Evolutionary conservation across 768 basidiomycete species (phyloP).

Genomic region (Russula virescens): DNA sequence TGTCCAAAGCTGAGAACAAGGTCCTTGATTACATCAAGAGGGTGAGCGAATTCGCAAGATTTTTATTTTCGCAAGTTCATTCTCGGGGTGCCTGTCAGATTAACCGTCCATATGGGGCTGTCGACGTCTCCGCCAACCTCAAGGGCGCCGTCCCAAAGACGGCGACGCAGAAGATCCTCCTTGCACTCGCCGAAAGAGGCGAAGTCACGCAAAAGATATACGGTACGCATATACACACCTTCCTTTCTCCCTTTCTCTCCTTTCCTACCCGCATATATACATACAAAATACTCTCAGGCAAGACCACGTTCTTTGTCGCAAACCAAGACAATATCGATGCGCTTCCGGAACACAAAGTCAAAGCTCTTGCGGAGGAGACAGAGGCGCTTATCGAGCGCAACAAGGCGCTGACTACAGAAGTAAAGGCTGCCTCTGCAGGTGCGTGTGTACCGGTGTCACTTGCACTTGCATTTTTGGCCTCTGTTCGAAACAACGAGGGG

Average conservation of each 20-base stretch:
- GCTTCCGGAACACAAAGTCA: slow-evolving; percentile 55
- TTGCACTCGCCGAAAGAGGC: slow-evolving; percentile 79
- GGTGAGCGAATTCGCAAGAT: slow-evolving; percentile 3
- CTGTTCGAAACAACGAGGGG: too few species aligned
- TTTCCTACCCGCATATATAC: not conserved
- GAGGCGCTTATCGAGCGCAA: slow-evolving; percentile 55
- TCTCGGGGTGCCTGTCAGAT: slow-evolving; percentile 43
- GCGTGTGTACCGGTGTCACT: slow-evolving; percentile 10
- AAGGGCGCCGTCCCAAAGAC: slow-evolving; percentile 86
- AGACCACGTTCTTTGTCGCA: slow-evolving; percentile 81
- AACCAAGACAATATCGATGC: slow-evolving; percentile 71
- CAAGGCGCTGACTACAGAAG: slow-evolving; percentile 44
- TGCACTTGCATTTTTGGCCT: not conserved
- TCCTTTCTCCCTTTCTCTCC: not conserved
- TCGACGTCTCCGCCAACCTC: slow-evolving; percentile 86
- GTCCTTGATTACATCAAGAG: slow-evolving; percentile 23
- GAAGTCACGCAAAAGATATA: slow-evolving; percentile 78
- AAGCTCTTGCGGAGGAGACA: slow-evolving; percentile 54
- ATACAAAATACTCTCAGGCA: slow-evolving; percentile 42
- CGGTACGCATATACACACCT: slow-evolving; percentile 39
- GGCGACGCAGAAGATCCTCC: slow-evolving; percentile 77
- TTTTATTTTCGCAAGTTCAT: too few species aligned
- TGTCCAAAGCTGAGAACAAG: slow-evolving; percentile 20
- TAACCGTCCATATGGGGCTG: slow-evolving; percentile 92
- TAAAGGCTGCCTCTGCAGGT: slow-evolving; percentile 48